Evolutionary conservation across 495 filamentous ascomycete genomes (phyloP), one percentile per base, ranked within the genome.

Genomic region (Glutinoglossum americanum): DNA sequence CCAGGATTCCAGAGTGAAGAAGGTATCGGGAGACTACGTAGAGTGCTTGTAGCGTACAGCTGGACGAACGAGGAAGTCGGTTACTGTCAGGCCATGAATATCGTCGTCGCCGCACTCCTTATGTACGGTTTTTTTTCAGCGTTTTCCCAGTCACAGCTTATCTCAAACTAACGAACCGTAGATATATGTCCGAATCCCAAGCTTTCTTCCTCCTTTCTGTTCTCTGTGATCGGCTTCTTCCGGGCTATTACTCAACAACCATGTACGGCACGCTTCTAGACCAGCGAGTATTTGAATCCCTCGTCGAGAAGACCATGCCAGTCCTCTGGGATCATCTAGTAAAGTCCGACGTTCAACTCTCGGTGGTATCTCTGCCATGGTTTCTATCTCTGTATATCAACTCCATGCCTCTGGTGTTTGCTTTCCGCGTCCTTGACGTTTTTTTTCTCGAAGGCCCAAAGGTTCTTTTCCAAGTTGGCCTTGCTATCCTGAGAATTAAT

Each of bases 1-100:
- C 85, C 92, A 11, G 92, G 92, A 1, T 98, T 94, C 64, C 92
- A 98, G 69, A 93, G 84, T 64, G 87, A 94, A 63, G 89, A 95
- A 64, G 92, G 92, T 9, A 98, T 98, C 62, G 87, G 81, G 23
- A 80, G 92, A 13, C 74, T 98, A 56, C 79, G 92, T 47, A 74
- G 90, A 53, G 92, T 98, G 27, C 74, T 98, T 28, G 94, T 88
- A 4, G 92, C 92, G 13, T 98, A 98, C 69, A 94, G 87, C 68
- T 98, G 92, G 92, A 85, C 79, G 25, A 88, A 98, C 64, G 79
- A 85, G 51, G 86, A 94, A 60, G 89, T 98, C 41, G 92, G 92
- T 27, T 98, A 98, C 67, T 98, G 92, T 67, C 92, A 98, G 68
- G 92, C 92, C 25, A 98, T 98, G 92, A 98, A 98, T 66, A 98